A percentile compares a stretch with the other conserved stretches of the same genome.
Evolutionary conservation across 1,139 yeast species (phyloP).

Genomic region (Blastobotrys arbuscula): DNA sequence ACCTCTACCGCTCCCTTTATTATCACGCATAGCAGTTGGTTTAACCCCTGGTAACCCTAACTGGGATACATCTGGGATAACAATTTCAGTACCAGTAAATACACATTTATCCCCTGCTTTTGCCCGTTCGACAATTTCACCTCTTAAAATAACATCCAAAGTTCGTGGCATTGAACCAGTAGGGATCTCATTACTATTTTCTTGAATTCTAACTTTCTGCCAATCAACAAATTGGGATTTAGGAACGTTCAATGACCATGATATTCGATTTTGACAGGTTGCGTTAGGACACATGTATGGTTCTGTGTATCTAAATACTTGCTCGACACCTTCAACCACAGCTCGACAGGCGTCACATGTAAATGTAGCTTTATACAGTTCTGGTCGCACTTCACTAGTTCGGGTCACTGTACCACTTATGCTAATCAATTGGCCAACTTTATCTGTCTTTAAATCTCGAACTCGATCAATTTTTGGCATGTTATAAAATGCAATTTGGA

Average conservation of each 20-base stretch:
- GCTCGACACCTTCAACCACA: slow-evolving; percentile 83
- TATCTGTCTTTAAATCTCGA: slow-evolving; percentile 84
- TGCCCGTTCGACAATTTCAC: slow-evolving; percentile 93
- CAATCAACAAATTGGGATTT: slow-evolving; percentile 91
- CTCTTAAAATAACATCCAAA: slow-evolving; percentile 84
- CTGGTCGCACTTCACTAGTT: slow-evolving; percentile 97
- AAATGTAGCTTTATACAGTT: slow-evolving; percentile 78
- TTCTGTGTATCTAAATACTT: slow-evolving; percentile 87
- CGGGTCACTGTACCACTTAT: slow-evolving; percentile 95
- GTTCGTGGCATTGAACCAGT: slow-evolving; percentile 99
- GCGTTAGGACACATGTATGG: slow-evolving; percentile 90
- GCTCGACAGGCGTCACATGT: slow-evolving; percentile 89
- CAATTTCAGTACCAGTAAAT: slow-evolving; percentile 94
- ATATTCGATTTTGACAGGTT: slow-evolving; percentile 78
- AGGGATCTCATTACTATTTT: slow-evolving; percentile 91
- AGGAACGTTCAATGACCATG: slow-evolving; percentile 77
- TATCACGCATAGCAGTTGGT: slow-evolving; percentile 74
- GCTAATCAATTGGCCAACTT: slow-evolving; percentile 77
- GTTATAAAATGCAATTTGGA: slow-evolving; percentile 87
- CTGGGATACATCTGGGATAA: slow-evolving; percentile 91
- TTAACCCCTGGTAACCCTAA: slow-evolving; percentile 96
- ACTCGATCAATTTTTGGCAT: slow-evolving; percentile 78
- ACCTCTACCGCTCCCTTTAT: slow-evolving; percentile 51
- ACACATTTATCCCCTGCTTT: slow-evolving; percentile 97
- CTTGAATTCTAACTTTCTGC: slow-evolving; percentile 96